Percentiles rank a stretch among this genome's conserved stretches.
Evolutionary conservation across 257 asterid species (phyloP).

Genomic region (Salvia hispanica): DNA sequence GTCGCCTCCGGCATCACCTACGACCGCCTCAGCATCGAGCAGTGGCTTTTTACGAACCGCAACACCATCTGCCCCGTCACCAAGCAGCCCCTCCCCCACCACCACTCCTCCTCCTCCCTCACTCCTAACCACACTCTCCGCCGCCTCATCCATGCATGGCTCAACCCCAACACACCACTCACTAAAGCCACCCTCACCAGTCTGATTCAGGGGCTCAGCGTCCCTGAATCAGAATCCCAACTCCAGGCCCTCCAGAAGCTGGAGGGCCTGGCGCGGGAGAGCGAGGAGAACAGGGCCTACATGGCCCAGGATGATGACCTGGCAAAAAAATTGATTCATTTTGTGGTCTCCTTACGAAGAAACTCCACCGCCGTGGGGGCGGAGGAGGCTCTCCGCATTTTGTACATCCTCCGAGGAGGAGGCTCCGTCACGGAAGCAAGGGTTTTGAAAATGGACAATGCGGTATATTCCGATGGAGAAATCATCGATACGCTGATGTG

Average conservation of each 20-base stretch:
- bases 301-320: slow-evolving; percentile 49
- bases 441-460: too few species aligned
- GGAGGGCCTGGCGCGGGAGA: slow-evolving; percentile 41
- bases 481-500: slow-evolving; percentile 44
- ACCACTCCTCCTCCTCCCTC: slow-evolving; percentile 27
- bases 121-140: slow-evolving; percentile 68
- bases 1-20: slow-evolving; percentile 63
- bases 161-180: slow-evolving; percentile 34
- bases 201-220: slow-evolving; percentile 39
- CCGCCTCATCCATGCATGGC: slow-evolving; percentile 61
- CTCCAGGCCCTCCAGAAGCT: slow-evolving; percentile 41
- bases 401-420: slow-evolving; percentile 22
- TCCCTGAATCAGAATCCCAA: slow-evolving; percentile 19
- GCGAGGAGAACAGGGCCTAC: slow-evolving; percentile 34
- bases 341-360: slow-evolving; percentile 36
- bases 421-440: too few species aligned
- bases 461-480: not conserved
- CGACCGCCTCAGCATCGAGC: slow-evolving; percentile 63
- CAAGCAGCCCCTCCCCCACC: slow-evolving; percentile 40
- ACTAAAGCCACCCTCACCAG: slow-evolving; percentile 27
- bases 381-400: slow-evolving; percentile 39
- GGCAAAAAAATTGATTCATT: slow-evolving; percentile 8
- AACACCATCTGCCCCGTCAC: slow-evolving; percentile 63
- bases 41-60: slow-evolving; percentile 42
- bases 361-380: slow-evolving; percentile 29